Conservation (phyloP, 2,329 filamentous ascomycete species). For the Didymella pomorum region DNA sequence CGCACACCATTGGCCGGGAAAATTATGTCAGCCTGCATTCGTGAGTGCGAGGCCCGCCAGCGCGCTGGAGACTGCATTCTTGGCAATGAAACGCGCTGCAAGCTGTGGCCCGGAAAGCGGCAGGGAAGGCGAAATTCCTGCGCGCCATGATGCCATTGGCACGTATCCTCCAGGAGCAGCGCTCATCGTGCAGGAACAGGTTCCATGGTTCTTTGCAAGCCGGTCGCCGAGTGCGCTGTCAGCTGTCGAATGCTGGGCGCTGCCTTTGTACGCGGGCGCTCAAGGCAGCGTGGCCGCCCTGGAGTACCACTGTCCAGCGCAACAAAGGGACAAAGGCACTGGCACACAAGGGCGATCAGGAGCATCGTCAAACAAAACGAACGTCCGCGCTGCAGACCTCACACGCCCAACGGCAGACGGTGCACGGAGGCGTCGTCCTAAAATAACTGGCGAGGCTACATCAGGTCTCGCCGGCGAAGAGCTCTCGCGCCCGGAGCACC, state of each 20-base stretch:
- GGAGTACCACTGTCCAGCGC: conserved; percentile 5
- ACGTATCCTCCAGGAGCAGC: conserved; percentile 20
- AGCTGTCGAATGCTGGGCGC: neutral
- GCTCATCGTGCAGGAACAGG: conserved; percentile 9
- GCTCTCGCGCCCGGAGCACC: conserved; percentile 15
- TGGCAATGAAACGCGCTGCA: conserved; percentile 22
- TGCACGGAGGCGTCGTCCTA: conserved; percentile 29
- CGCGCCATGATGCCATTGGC: conserved; percentile 20
- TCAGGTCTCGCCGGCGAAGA: conserved; percentile 15
- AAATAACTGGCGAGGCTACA: conserved; percentile 33
- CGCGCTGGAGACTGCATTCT: conserved; percentile 26
- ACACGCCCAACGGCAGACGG: conserved; percentile 33
- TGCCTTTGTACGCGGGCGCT: conserved; percentile 6
- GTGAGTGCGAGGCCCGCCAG: conserved; percentile 17
- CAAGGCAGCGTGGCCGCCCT: conserved; percentile 7
- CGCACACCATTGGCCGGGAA: conserved; percentile 17
- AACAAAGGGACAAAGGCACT: conserved; percentile 14
- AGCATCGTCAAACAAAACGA: conserved; percentile 31
- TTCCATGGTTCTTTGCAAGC: neutral
- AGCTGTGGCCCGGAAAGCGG: conserved; percentile 6
- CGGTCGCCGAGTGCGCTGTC: conserved; percentile 2
- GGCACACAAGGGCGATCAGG: conserved; percentile 18
- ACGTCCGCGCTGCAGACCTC: conserved; percentile 21
- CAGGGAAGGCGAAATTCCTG: conserved; percentile 21
- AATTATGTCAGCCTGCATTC: conserved; percentile 14